Percentiles rank a stretch among this genome's conserved stretches.
These are phyloP conservation scores for Lecanicillium sp. DNA, from an alignment of 2,329 filamentous ascomycete genomes.

Conservation along the genomic window DNA sequence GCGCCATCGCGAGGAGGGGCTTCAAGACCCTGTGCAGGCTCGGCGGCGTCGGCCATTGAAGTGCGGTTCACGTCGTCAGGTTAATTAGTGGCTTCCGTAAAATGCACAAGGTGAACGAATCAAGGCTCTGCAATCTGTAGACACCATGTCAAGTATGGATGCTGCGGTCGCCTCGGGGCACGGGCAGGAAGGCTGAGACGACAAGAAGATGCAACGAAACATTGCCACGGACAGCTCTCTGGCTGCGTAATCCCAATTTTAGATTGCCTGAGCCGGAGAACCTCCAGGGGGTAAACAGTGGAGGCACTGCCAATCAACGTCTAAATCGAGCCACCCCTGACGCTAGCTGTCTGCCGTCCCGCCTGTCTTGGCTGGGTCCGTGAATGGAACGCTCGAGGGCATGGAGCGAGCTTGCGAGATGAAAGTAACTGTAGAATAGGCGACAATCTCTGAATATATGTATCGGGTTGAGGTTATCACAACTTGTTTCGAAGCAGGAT, in stretches of 20 bases:
- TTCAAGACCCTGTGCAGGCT: constrained; percentile 13
- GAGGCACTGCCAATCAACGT: constrained; percentile 10
- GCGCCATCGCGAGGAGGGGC: constrained; percentile 13
- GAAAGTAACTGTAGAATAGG: no score
- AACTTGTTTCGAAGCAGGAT: no score
- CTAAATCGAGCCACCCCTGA: constrained; percentile 10
- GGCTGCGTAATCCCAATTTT: constrained; percentile 13
- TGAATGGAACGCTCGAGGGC: neutral
- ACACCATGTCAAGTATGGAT: constrained; percentile 5
- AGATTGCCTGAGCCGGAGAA: constrained; percentile 11
- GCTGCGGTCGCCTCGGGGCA: neutral
- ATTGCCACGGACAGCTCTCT: constrained; percentile 1
- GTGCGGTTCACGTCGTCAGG: constrained; percentile 7
- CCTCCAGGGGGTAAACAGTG: constrained; percentile 12
- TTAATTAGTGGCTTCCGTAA: neutral
- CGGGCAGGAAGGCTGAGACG: constrained; percentile 5
- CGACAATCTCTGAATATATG: no score
- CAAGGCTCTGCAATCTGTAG: neutral
- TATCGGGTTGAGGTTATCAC: no score
- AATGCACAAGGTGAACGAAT: neutral
- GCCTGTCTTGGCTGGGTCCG: constrained; percentile 4
- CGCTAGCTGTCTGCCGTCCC: constrained; percentile 5
- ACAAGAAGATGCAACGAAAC: constrained; percentile 6
- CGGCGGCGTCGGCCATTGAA: constrained; percentile 14
- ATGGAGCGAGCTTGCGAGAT: neutral